phyloP scores from a whole-genome alignment of 2,329 filamentous ascomycete species.

The Neoarthrinium moseri region DNA sequence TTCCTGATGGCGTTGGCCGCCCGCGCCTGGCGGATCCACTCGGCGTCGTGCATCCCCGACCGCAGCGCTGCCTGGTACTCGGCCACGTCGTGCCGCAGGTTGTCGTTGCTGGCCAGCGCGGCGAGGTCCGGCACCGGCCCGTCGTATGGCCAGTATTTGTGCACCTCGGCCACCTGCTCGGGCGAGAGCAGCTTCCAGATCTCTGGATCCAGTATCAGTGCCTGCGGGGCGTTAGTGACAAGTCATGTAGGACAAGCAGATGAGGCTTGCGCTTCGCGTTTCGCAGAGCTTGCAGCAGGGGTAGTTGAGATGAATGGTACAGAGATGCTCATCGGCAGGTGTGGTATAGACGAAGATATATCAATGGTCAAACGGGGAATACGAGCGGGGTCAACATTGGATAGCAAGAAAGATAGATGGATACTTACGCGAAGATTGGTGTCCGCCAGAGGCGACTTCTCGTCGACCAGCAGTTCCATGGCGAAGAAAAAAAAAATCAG shows the following conservation, averaged over 20 bases:
- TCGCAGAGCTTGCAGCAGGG: no score
- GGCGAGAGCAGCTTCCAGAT: constrained; percentile 6
- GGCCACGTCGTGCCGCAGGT: constrained; percentile 6
- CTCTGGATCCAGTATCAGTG: constrained; percentile 3
- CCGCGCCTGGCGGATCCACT: constrained; percentile 5
- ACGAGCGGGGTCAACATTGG: no score
- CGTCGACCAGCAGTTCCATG: constrained; percentile 4
- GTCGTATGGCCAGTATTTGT: constrained; percentile 1
- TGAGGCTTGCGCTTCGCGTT: background rate
- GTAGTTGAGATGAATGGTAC: no score
- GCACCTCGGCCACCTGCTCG: background rate
- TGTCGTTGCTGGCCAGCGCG: constrained; percentile 2
- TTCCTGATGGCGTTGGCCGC: constrained; percentile 1
- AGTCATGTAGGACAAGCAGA: background rate
- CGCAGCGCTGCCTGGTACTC: constrained; percentile 5
- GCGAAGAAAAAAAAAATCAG: no score
- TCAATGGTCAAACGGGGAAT: no score
- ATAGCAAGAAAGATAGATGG: no score
- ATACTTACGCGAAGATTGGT: constrained; percentile 1
- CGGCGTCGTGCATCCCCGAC: constrained; percentile 1
- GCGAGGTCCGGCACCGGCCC: background rate
- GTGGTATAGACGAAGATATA: no score
- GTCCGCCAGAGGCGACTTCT: constrained; percentile 1
- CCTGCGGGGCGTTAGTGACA: background rate
- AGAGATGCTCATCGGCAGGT: no score